Evolutionary conservation across 805 yeast genomes (phyloP).

Genomic region (Wickerhamomyces bovis): DNA sequence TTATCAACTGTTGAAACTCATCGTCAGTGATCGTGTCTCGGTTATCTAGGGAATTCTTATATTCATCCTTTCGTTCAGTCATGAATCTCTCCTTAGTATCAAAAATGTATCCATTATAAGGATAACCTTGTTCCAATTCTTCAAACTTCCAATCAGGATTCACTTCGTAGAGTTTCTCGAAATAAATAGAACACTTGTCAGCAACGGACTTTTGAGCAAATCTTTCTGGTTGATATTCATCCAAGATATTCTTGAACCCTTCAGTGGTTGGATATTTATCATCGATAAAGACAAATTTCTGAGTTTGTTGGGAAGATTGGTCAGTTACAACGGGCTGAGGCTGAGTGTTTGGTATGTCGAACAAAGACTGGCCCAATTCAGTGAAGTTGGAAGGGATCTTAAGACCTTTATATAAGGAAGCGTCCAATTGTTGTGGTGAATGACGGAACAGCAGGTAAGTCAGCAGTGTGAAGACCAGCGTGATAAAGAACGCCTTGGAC

Average conservation of each 20-base stretch:
- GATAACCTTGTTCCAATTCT: conserved; percentile 14
- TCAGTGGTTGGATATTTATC: conserved; percentile 16
- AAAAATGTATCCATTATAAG: conserved; percentile 20
- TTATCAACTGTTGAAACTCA: conserved; percentile 8
- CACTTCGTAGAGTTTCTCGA: conserved; percentile 10
- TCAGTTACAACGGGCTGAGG: neutral
- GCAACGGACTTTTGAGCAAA: conserved; percentile 10
- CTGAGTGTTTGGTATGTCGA: neutral
- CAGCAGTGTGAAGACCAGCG: neutral
- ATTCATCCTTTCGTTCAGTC: conserved; percentile 12
- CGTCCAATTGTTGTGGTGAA: neutral
- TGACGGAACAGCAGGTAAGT: neutral
- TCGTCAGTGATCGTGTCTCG: conserved; percentile 9
- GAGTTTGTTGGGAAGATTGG: neutral
- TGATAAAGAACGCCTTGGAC: neutral
- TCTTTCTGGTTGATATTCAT: conserved; percentile 10
- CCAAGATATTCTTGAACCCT: conserved; percentile 16
- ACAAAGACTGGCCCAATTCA: neutral
- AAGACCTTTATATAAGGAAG: neutral
- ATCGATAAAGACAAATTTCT: conserved; percentile 15
- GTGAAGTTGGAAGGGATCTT: neutral
- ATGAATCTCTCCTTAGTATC: conserved; percentile 20
- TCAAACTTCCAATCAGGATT: conserved; percentile 22
- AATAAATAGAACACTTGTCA: conserved; percentile 17
- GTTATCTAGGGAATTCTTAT: conserved; percentile 10